phyloP scores from a whole-genome alignment of 1,284 basidiomycete species.

The Cryptococcus sp. region DNA sequence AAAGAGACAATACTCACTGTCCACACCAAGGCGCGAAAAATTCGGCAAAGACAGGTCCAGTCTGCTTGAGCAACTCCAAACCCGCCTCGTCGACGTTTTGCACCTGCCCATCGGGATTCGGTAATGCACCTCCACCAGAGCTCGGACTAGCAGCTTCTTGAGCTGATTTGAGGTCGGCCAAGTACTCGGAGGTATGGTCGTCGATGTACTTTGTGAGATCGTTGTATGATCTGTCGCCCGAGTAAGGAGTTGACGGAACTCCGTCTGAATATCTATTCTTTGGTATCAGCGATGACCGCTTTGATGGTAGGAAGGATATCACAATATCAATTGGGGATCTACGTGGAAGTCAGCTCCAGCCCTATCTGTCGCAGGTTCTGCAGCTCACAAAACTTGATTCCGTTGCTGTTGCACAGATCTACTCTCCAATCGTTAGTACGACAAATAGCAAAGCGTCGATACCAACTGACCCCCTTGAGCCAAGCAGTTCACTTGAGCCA shows the following conservation, averaged over 20 bases:
- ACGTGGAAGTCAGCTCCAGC: not conserved
- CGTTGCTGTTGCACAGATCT: conserved; percentile 77
- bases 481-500: conserved; percentile 84
- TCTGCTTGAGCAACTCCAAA: conserved; percentile 59
- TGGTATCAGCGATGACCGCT: not conserved
- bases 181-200: conserved; percentile 50
- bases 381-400: conserved; percentile 63
- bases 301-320: conserved; percentile 33
- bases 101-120: conserved; percentile 68
- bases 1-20: conserved; percentile 56
- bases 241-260: conserved; percentile 63
- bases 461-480: conserved; percentile 70
- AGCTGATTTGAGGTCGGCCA: conserved; percentile 22
- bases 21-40: conserved; percentile 93
- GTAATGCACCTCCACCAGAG: conserved; percentile 19
- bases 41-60: conserved; percentile 78
- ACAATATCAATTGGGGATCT: conserved; percentile 77
- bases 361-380: no score
- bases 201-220: conserved; percentile 60
- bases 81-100: conserved; percentile 59
- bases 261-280: conserved; percentile 61
- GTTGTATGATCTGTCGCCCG: conserved; percentile 59
- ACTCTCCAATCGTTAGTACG: conserved; percentile 3
- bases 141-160: conserved; percentile 19
- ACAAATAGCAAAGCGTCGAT: not conserved